Evolutionary conservation across 2,329 filamentous ascomycete species (phyloP).

Genomic region (Colletotrichum phormii): DNA sequence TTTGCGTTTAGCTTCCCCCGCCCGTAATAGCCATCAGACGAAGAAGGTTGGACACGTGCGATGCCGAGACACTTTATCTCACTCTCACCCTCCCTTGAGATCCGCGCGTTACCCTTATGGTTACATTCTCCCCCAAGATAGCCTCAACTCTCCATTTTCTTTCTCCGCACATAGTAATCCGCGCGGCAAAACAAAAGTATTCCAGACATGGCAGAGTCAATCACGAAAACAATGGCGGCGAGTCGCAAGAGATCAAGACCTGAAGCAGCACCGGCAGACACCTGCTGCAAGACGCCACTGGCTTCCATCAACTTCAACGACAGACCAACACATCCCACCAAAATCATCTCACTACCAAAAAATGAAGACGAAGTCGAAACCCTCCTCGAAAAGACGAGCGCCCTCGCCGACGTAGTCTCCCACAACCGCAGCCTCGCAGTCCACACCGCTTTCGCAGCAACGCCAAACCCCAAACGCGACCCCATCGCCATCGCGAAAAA

Average conservation of each 20-base stretch:
- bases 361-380: background rate
- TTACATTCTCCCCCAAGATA: background rate
- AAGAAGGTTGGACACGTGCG: background rate
- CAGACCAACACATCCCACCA: background rate
- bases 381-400: background rate
- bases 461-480: background rate
- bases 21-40: background rate
- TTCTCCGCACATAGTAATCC: background rate
- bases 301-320: background rate
- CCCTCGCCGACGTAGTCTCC: background rate
- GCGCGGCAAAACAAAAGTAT: background rate
- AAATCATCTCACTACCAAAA: background rate
- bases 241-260: background rate
- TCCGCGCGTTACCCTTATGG: background rate
- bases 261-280: background rate
- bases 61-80: background rate
- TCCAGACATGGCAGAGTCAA: background rate
- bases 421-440: conserved; percentile 4
- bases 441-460: conserved; percentile 5
- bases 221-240: background rate
- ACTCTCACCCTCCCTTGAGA: background rate
- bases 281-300: background rate
- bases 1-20: background rate
- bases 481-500: conserved; percentile 1
- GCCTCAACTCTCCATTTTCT: background rate